Conservation (phyloP, 2,329 filamentous ascomycete genomes). For the Ploettnerulaceae sp. region DNA sequence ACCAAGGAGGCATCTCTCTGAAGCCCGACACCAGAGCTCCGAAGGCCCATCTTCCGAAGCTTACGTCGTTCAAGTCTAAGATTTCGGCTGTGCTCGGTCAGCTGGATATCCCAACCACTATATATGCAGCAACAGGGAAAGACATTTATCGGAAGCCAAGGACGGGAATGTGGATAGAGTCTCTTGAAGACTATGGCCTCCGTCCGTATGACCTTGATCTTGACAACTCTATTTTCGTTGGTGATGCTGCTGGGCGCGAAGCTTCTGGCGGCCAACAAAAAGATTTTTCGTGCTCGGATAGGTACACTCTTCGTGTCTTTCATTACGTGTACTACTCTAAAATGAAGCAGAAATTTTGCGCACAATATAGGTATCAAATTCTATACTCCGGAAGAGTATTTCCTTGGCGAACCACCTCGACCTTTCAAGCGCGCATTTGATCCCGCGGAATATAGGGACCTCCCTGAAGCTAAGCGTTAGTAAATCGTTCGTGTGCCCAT, state of each 20-base stretch:
- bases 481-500: background rate
- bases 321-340: slow-evolving; percentile 13
- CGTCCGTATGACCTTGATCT: slow-evolving; percentile 57
- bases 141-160: slow-evolving; percentile 85
- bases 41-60: slow-evolving; percentile 61
- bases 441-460: slow-evolving; percentile 50
- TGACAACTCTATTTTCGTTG: slow-evolving; percentile 73
- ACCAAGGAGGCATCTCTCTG: slow-evolving; percentile 79
- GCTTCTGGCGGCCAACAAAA: slow-evolving; percentile 44
- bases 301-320: slow-evolving; percentile 18
- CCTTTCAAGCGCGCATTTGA: slow-evolving; percentile 70
- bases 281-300: slow-evolving; percentile 62
- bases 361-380: slow-evolving; percentile 77
- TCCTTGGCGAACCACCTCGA: slow-evolving; percentile 62
- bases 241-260: slow-evolving; percentile 69
- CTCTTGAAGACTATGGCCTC: slow-evolving; percentile 48
- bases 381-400: slow-evolving; percentile 87
- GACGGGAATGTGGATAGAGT: slow-evolving; percentile 78
- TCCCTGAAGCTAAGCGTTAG: slow-evolving; percentile 23
- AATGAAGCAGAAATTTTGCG: slow-evolving; percentile 64
- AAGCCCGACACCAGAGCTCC: slow-evolving; percentile 66
- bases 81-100: slow-evolving; percentile 62
- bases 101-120: slow-evolving; percentile 67
- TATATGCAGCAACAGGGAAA: slow-evolving; percentile 82
- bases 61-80: slow-evolving; percentile 80